Conservation (phyloP, 805 yeast species). For the Lipomyces yamadae region DNA sequence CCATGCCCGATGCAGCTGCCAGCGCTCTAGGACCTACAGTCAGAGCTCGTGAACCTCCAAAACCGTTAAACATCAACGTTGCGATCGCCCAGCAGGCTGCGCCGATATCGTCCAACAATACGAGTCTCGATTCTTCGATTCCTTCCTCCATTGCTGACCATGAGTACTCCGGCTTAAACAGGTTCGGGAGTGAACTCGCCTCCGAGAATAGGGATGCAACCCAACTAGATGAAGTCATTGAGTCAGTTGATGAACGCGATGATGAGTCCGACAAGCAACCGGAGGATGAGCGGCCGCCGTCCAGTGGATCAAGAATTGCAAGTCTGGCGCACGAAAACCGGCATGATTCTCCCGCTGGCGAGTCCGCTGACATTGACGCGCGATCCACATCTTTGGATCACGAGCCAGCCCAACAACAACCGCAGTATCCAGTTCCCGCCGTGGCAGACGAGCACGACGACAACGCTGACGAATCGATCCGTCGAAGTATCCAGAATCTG, state of each 20-base stretch:
- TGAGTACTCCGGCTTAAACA: constrained; percentile 24
- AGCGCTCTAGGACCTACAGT: background rate
- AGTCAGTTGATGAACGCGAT: background rate
- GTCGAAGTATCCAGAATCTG: constrained; percentile 19
- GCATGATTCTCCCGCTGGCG: constrained; percentile 3
- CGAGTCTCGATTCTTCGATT: constrained; percentile 23
- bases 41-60: background rate
- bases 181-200: constrained; percentile 14
- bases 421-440: constrained; percentile 6
- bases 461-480: constrained; percentile 12
- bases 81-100: constrained; percentile 3
- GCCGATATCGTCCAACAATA: background rate
- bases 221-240: background rate
- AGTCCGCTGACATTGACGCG: constrained; percentile 1
- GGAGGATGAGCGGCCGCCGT: background rate
- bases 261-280: background rate
- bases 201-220: background rate
- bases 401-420: constrained; percentile 13
- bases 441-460: background rate
- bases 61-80: constrained; percentile 12
- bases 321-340: background rate
- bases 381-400: constrained; percentile 9
- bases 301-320: constrained; percentile 3
- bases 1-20: background rate
- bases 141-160: constrained; percentile 28